Base-by-base conservation (phyloP, 805 yeast species). In the Metschnikowia borealis region DNA sequence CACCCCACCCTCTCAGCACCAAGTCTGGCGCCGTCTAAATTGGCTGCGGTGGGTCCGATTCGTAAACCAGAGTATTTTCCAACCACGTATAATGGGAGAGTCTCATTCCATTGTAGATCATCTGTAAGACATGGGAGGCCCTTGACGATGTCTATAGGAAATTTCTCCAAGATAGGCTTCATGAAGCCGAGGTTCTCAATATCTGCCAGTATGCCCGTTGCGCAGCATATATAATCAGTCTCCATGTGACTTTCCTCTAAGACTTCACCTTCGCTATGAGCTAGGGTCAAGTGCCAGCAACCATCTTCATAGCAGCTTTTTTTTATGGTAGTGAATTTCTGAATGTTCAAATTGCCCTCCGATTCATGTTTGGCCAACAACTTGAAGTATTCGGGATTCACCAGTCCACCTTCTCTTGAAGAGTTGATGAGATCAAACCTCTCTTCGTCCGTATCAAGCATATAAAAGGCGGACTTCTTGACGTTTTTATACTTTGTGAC, bases 401-500 rank as follows among this genome's bases (percentile, higher is more conserved):
- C 62, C 11, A 76, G 71, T 0, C 80, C 79, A 8, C 79, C 79
- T 52, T 72, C 70, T 48, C 79, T 58, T 0, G 79, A 77, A 13
- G 66, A 68, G 17, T 63, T 59, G 40, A 74, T 71, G 70, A 73
- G 71, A 14, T 74, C 61, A 15, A 55, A 58, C 29, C 78, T 56
- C 48, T 74, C 79, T 39, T 70, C 67, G 47, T 75, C 78, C 0
- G 74, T 66, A 41, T 74, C 78, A 47, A 62, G 61, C 55, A 72
- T 68, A 62, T 74, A 75, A 43, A 71, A 71, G 1, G 75, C 68
- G 2, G 77, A 68, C 51, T 73, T 74, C 58, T 72, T 69, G 23
- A 69, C 72, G 50, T 74, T 75, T 51, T 70, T 70, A 58, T 73
- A 75, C 53, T 75, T 75, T n/a, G 79, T 72, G 15, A 75, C 79